A percentile compares a stretch with the other conserved stretches of the same genome.
Conservation (phyloP, 2,329 filamentous ascomycete species). For the Cladophialophora psammophila region DNA sequence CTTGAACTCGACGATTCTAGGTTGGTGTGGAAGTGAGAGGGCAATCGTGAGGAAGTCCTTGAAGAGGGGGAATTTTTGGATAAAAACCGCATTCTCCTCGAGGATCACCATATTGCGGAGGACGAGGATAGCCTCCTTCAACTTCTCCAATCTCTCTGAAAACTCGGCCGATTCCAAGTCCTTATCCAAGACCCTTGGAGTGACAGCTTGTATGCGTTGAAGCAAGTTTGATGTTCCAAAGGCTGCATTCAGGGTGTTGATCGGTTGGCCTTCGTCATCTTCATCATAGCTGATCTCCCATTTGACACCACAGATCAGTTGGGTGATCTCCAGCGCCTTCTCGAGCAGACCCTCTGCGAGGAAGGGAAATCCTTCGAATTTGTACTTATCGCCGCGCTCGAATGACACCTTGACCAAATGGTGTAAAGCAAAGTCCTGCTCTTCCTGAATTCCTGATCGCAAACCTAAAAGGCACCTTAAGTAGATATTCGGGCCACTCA, state of each 20-base stretch:
- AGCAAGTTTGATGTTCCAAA: conserved; percentile 75
- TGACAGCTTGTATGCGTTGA: conserved; percentile 71
- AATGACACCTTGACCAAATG: conserved; percentile 95
- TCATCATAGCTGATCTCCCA: conserved; percentile 81
- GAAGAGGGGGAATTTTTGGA: conserved; percentile 76
- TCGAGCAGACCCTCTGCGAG: conserved; percentile 87
- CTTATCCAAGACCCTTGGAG: conserved; percentile 65
- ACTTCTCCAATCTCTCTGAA: conserved; percentile 72
- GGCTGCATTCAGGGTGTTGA: conserved; percentile 69
- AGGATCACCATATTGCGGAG: conserved; percentile 96
- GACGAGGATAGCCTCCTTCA: conserved; percentile 86
- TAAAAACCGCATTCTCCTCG: conserved; percentile 83
- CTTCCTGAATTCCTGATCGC: conserved; percentile 76
- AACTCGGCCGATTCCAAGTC: conserved; percentile 54
- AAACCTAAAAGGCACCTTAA: conserved; percentile 84
- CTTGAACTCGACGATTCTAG: conserved; percentile 81
- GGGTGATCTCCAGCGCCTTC: conserved; percentile 79
- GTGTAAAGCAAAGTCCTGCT: conserved; percentile 91
- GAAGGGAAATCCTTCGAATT: conserved; percentile 88
- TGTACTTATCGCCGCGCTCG: conserved; percentile 93
- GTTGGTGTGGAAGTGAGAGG: conserved; percentile 75
- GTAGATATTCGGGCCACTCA: conserved; percentile 87
- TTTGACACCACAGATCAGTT: conserved; percentile 79
- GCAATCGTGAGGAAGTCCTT: conserved; percentile 85
- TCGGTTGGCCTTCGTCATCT: conserved; percentile 58